phyloP scores from a whole-genome alignment of 2,329 filamentous ascomycete species.

The Xylaria sp. region DNA sequence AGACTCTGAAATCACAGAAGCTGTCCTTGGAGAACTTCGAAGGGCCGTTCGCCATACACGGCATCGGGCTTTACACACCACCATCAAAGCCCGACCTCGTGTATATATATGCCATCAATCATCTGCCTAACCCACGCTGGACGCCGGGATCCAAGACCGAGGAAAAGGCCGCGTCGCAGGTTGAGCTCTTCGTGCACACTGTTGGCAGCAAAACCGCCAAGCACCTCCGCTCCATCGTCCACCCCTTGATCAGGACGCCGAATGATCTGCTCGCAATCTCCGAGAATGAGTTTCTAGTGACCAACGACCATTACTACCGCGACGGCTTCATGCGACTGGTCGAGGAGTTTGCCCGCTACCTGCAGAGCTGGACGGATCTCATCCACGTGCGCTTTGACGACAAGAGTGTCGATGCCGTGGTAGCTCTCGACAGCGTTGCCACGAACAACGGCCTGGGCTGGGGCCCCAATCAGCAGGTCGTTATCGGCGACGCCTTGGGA shows the following conservation, averaged over 20 bases:
- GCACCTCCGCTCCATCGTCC: conserved; percentile 64
- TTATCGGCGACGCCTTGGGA: conserved; percentile 56
- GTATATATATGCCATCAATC: conserved; percentile 71
- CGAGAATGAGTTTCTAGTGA: conserved; percentile 64
- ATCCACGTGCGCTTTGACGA: conserved; percentile 57
- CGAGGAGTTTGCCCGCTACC: conserved; percentile 57
- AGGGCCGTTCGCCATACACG: conserved; percentile 67
- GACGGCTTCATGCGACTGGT: conserved; percentile 59
- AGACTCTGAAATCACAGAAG: conserved; percentile 59
- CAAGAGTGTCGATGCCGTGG: conserved; percentile 54
- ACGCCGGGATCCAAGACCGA: conserved; percentile 41
- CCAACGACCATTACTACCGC: conserved; percentile 68
- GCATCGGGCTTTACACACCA: conserved; percentile 65
- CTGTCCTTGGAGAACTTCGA: conserved; percentile 63
- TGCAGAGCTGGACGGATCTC: conserved; percentile 60
- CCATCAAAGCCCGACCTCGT: conserved; percentile 59
- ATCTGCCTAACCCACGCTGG: conserved; percentile 62
- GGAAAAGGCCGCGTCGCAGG: conserved; percentile 60
- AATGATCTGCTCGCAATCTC: conserved; percentile 66
- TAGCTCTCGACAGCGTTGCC: conserved; percentile 59
- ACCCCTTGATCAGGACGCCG: conserved; percentile 66
- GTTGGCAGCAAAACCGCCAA: conserved; percentile 55
- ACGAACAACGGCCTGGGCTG: conserved; percentile 69
- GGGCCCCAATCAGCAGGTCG: conserved; percentile 56
- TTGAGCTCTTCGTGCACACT: conserved; percentile 68